phyloP scores from a whole-genome alignment of 257 asterid genomes.

The Lycium barbarum region DNA sequence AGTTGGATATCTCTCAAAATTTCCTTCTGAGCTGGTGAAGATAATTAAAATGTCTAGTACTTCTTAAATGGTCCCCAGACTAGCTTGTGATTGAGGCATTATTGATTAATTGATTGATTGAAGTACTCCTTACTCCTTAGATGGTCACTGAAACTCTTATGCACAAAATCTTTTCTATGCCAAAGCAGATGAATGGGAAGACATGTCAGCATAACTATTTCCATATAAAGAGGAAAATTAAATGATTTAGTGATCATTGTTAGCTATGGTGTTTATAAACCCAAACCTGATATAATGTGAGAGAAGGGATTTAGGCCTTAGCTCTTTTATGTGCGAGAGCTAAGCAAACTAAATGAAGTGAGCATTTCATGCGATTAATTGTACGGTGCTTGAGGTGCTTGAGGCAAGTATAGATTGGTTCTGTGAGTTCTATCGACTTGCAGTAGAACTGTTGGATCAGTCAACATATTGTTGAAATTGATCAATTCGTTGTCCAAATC shows the following conservation, averaged over 20 bases:
- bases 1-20: not conserved
- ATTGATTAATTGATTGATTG: not conserved
- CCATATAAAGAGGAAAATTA: too few species aligned
- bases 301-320: too few species aligned
- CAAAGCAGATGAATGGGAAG: not conserved
- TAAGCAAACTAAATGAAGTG: not conserved
- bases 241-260: too few species aligned
- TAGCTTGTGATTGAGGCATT: not conserved
- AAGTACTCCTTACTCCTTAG: not conserved
- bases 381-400: too few species aligned
- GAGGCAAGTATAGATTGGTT: not conserved
- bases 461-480: not conserved
- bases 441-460: not conserved
- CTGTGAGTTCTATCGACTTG: not conserved
- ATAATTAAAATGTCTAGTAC: not conserved
- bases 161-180: not conserved
- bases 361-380: not conserved
- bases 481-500: not conserved
- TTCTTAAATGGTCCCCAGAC: not conserved
- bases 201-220: not conserved
- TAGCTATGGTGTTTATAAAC: too few species aligned
- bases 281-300: too few species aligned
- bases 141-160: not conserved
- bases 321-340: not conserved
- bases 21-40: not conserved